Conservation (phyloP, 208 protist species). For the Leishmania major region DNA sequence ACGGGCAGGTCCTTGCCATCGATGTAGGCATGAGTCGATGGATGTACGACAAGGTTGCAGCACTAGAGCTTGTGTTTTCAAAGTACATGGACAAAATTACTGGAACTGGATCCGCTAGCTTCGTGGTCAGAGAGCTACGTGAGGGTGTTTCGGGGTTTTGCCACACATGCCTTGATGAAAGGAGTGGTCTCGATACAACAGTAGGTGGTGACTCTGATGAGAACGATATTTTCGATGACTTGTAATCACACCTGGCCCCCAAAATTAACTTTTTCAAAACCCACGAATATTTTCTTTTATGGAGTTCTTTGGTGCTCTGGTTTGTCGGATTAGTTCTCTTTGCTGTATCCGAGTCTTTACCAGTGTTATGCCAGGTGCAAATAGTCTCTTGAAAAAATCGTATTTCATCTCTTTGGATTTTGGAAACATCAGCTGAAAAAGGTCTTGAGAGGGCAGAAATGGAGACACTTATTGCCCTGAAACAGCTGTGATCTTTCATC, state of each 20-base stretch:
- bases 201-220: not conserved
- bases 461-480: not conserved
- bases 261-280: not conserved
- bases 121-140: slow-evolving; percentile 37
- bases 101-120: slow-evolving; percentile 13
- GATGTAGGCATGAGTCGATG: slow-evolving; percentile 79
- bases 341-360: not conserved
- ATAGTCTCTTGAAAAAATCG: not conserved
- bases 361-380: not conserved
- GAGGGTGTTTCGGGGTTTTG: slow-evolving; percentile 1
- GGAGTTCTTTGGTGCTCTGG: not conserved
- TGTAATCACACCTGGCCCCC: slow-evolving; percentile 11
- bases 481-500: not conserved
- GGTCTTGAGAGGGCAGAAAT: not conserved
- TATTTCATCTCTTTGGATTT: not conserved
- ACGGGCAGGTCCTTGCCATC: slow-evolving; percentile 56
- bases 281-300: not conserved
- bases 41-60: slow-evolving; percentile 73
- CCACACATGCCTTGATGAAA: slow-evolving; percentile 2
- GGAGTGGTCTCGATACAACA: not conserved
- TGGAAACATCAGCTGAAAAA: not conserved
- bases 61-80: slow-evolving; percentile 53
- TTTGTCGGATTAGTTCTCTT: not conserved
- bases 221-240: slow-evolving; percentile 27
- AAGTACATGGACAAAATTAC: slow-evolving; percentile 27